A percentile compares a stretch with the other conserved stretches of the same genome.
Conservation (phyloP, 495 filamentous ascomycete genomes). For the Xylaria intraflava region DNA sequence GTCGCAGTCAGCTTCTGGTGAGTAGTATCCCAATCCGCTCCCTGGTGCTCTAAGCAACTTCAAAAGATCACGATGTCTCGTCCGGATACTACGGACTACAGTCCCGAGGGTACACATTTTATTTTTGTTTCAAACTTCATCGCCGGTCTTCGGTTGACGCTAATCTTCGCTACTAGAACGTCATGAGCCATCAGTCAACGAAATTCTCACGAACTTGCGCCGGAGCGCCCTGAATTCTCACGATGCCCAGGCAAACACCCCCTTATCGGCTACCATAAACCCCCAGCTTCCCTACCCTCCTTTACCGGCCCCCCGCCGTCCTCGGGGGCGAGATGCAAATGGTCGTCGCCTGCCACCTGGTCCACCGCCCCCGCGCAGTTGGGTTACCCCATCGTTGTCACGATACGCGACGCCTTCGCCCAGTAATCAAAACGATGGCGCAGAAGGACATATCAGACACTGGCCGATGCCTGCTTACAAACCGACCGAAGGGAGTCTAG, state of each 20-base stretch:
- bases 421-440: neutral
- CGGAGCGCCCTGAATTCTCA: constrained; percentile 27
- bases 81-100: neutral
- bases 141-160: constrained; percentile 7
- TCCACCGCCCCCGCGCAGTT: constrained; percentile 65
- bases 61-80: neutral
- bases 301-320: constrained; percentile 56
- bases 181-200: constrained; percentile 40
- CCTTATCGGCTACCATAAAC: constrained; percentile 15
- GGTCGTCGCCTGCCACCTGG: constrained; percentile 52
- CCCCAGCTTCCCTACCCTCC: constrained; percentile 62
- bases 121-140: neutral
- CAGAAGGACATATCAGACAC: constrained; percentile 6
- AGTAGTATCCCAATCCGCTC: neutral
- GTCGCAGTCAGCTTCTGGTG: constrained; percentile 17
- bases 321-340: constrained; percentile 34
- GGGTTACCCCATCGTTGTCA: constrained; percentile 43
- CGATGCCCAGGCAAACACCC: neutral
- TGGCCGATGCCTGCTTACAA: constrained; percentile 29
- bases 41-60: neutral
- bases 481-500: constrained; percentile 45
- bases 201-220: constrained; percentile 44
- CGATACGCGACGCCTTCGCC: constrained; percentile 14
- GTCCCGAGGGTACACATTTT: neutral
- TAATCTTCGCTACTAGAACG: constrained; percentile 6